phyloP scores from a whole-genome alignment of 2,329 filamentous ascomycete species.

The Fusarium annulatum region DNA sequence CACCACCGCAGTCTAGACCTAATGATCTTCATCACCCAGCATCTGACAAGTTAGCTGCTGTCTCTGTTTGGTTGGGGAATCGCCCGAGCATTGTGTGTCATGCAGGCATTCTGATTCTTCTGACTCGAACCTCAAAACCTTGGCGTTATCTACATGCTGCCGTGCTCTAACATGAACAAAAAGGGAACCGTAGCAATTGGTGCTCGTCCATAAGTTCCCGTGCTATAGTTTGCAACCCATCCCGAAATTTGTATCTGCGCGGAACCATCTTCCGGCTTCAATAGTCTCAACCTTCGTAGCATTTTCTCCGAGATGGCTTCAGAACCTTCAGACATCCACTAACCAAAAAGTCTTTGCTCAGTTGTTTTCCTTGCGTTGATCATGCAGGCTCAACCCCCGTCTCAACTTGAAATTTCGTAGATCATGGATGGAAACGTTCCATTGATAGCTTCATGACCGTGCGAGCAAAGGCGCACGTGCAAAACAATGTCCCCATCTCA shows the following conservation, averaged over 20 bases:
- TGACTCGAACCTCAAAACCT: conserved; percentile 31
- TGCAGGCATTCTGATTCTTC: conserved; percentile 24
- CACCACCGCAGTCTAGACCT: conserved; percentile 32
- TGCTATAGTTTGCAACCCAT: conserved; percentile 23
- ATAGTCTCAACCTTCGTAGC: background rate
- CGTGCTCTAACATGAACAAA: background rate
- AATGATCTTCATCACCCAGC: conserved; percentile 28
- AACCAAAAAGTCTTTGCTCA: conserved; percentile 23
- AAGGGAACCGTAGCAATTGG: background rate
- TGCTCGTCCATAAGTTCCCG: conserved; percentile 13
- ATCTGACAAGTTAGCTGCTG: conserved; percentile 12
- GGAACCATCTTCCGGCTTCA: conserved; percentile 7
- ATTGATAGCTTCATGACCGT: conserved; percentile 27
- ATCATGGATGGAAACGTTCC: conserved; percentile 36
- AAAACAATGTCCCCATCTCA: conserved; percentile 7
- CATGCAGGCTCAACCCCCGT: conserved; percentile 38
- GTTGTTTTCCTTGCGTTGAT: conserved; percentile 42
- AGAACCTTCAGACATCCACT: conserved; percentile 20
- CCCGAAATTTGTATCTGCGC: conserved; percentile 5
- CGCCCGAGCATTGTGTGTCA: conserved; percentile 29
- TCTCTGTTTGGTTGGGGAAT: conserved; percentile 22
- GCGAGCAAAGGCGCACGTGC: conserved; percentile 26
- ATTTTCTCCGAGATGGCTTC: background rate
- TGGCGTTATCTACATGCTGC: conserved; percentile 16
- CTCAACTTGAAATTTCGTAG: conserved; percentile 39